Conservation (phyloP, 1,284 basidiomycete species). For the Athelia psychrophila region DNA sequence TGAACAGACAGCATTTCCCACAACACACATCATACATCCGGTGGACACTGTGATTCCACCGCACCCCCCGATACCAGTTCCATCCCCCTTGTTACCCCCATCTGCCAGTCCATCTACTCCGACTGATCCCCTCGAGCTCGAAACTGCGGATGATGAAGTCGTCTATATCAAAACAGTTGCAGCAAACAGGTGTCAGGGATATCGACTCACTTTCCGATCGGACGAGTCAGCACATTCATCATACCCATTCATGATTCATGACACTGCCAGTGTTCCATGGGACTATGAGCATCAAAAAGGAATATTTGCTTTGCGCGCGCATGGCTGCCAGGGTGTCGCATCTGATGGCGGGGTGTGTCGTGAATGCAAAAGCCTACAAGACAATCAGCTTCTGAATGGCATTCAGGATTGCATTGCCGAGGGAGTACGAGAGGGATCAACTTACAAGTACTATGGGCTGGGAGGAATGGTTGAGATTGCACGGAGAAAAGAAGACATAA, state of each 20-base stretch:
- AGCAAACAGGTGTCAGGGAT: no score
- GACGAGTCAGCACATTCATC: constrained; percentile 7
- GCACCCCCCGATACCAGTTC: no score
- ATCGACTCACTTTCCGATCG: neutral
- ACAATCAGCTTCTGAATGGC: constrained; percentile 11
- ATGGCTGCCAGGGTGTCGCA: constrained; percentile 7
- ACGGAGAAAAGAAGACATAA: constrained; percentile 9
- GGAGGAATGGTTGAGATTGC: constrained; percentile 10
- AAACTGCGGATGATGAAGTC: no score
- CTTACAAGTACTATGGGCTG: constrained; percentile 10
- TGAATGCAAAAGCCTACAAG: constrained; percentile 12
- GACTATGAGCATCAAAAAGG: constrained; percentile 13
- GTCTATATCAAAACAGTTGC: no score
- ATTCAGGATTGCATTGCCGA: constrained; percentile 11
- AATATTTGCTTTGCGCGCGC: constrained; percentile 10
- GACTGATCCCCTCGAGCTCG: no score
- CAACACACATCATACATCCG: no score
- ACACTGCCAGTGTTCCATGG: constrained; percentile 19
- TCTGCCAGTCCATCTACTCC: no score
- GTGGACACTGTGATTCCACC: no score
- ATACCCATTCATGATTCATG: constrained; percentile 20
- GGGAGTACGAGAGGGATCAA: constrained; percentile 13
- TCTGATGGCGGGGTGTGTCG: constrained; percentile 4
- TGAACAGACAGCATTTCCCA: no score
- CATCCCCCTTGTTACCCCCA: no score